These are phyloP conservation scores for Xylariaceae sp. DNA, from an alignment of 2,329 filamentous ascomycete species.

Conservation along the genomic window DNA sequence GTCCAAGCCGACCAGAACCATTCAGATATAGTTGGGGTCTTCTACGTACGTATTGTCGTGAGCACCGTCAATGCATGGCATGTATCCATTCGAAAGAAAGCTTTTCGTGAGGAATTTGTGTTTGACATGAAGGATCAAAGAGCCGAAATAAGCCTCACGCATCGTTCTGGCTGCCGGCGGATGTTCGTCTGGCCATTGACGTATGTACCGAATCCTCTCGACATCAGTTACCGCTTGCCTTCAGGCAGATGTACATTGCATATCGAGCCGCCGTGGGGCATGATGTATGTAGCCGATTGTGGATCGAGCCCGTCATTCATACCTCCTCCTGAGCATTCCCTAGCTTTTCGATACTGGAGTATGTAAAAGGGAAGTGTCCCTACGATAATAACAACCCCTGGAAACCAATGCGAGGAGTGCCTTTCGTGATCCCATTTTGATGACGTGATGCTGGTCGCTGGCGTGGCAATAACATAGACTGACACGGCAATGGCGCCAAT, in stretches of 20 bases:
- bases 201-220: neutral
- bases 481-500: too few relatives aligned
- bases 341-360: too few relatives aligned
- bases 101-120: neutral
- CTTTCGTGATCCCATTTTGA: too few relatives aligned
- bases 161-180: conserved; percentile 22
- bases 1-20: conserved; percentile 52
- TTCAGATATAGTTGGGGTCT: conserved; percentile 50
- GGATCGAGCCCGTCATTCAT: too few relatives aligned
- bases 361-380: too few relatives aligned
- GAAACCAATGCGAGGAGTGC: too few relatives aligned
- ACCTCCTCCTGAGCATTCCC: too few relatives aligned
- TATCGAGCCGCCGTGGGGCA: neutral
- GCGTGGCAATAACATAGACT: too few relatives aligned
- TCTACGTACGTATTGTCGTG: conserved; percentile 60
- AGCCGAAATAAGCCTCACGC: conserved; percentile 31
- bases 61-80: conserved; percentile 65
- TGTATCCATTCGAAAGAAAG: conserved; percentile 27
- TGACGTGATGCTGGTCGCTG: too few relatives aligned
- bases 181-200: neutral
- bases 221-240: neutral
- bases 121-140: conserved; percentile 15
- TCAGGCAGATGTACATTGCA: neutral
- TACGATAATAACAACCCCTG: too few relatives aligned
- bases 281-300: neutral